Evolutionary conservation across 805 yeast genomes (phyloP).

Genomic region (Yamadazyma phyllophila): DNA sequence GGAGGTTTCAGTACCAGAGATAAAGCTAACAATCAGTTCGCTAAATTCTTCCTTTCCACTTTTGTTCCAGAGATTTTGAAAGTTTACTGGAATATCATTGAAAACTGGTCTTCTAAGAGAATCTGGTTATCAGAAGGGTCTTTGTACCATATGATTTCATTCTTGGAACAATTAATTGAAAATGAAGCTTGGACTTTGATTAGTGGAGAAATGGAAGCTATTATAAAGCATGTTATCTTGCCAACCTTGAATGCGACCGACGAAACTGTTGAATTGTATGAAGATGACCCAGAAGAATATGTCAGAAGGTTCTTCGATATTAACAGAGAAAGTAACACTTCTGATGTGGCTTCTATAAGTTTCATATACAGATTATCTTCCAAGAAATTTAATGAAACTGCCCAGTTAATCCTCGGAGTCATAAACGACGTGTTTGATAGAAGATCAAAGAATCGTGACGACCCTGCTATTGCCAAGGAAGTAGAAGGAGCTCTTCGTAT

Average conservation of each 20-base stretch:
- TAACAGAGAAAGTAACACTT: constrained; percentile 45
- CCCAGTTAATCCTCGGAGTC: constrained; percentile 26
- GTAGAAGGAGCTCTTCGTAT: constrained; percentile 44
- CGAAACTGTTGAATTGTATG: constrained; percentile 40
- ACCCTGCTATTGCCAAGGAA: constrained; percentile 30
- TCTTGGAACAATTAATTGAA: constrained; percentile 41
- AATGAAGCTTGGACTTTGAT: constrained; percentile 39
- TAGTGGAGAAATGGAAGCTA: constrained; percentile 39
- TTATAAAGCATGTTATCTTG: constrained; percentile 37
- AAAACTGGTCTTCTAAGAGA: constrained; percentile 36
- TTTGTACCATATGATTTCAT: constrained; percentile 41
- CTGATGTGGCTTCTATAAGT: constrained; percentile 51
- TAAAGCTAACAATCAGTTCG: constrained; percentile 28
- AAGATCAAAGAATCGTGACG: constrained; percentile 28
- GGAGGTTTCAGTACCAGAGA: constrained; percentile 38
- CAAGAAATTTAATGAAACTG: constrained; percentile 39
- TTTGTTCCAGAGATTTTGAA: constrained; percentile 44
- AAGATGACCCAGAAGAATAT: constrained; percentile 47
- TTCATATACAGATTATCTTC: constrained; percentile 40
- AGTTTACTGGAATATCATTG: constrained; percentile 44
- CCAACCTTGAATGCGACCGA: constrained; percentile 40
- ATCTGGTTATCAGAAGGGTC: constrained; percentile 42
- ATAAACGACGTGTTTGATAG: constrained; percentile 34
- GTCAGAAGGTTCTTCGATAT: constrained; percentile 45
- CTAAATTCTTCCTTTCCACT: constrained; percentile 27